Percentiles rank a stretch among this genome's conserved stretches.
Conservation (phyloP, 805 yeast species). For the Zygosaccharomyces siamensis region DNA sequence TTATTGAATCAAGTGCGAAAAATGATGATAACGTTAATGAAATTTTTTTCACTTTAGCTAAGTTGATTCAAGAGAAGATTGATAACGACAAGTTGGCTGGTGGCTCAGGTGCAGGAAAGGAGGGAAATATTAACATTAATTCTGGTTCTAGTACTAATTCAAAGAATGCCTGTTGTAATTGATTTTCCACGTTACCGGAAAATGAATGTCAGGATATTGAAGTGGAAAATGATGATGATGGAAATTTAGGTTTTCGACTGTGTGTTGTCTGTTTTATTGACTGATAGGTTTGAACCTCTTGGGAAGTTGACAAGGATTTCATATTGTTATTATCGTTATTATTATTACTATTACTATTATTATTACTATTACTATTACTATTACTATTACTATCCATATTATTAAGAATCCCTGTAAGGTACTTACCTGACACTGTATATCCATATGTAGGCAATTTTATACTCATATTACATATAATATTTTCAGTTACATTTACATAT, state of each 20-base stretch:
- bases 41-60: slow-evolving; percentile 84
- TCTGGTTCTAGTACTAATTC: slow-evolving; percentile 43
- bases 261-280: neutral
- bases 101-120: slow-evolving; percentile 49
- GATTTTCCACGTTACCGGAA: neutral
- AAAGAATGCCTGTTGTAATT: slow-evolving; percentile 48
- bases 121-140: slow-evolving; percentile 34
- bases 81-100: slow-evolving; percentile 49
- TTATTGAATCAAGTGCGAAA: slow-evolving; percentile 95
- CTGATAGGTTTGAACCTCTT: neutral
- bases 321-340: neutral
- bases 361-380: neutral
- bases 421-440: slow-evolving; percentile 3
- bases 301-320: neutral
- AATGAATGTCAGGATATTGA: neutral
- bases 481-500: neutral
- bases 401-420: neutral
- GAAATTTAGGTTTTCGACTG: neutral
- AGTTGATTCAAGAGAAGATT: slow-evolving; percentile 76
- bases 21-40: slow-evolving; percentile 88
- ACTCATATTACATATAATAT: neutral
- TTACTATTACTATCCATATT: neutral
- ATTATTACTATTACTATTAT: neutral
- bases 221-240: neutral
- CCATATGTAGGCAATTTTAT: slow-evolving; percentile 5